These are phyloP conservation scores for Hyphopichia burtonii DNA, from an alignment of 1,139 yeast species.

Conservation along the genomic window DNA sequence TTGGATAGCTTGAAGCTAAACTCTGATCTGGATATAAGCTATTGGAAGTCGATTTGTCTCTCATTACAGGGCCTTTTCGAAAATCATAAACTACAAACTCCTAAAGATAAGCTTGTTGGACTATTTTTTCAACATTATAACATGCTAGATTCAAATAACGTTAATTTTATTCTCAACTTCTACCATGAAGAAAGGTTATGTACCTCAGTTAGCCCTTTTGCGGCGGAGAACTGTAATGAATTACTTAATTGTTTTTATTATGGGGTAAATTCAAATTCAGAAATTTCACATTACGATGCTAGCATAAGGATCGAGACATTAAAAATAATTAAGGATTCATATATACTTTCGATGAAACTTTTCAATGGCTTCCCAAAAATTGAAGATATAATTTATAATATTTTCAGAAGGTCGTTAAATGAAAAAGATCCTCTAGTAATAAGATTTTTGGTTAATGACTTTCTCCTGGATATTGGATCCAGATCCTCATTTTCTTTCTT, in stretches of 20 bases:
- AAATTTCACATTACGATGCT: constrained; percentile 11
- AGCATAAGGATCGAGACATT: constrained; percentile 42
- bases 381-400: constrained; percentile 29
- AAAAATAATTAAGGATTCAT: constrained; percentile 42
- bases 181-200: constrained; percentile 54
- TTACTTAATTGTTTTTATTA: constrained; percentile 48
- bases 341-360: constrained; percentile 31
- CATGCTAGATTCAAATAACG: constrained; percentile 33
- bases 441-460: constrained; percentile 27
- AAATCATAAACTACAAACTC: constrained; percentile 40
- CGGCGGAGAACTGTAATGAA: constrained; percentile 50
- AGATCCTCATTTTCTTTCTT: constrained; percentile 24
- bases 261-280: constrained; percentile 17
- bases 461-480: constrained; percentile 26
- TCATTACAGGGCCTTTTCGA: constrained; percentile 35
- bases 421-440: constrained; percentile 35
- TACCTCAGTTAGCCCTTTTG: constrained; percentile 50
- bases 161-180: constrained; percentile 42
- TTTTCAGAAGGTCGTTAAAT: constrained; percentile 25
- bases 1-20: constrained; percentile 19
- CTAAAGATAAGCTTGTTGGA: constrained; percentile 42
- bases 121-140: constrained; percentile 42
- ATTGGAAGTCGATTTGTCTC: constrained; percentile 36
- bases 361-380: constrained; percentile 23
- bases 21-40: constrained; percentile 31